Conservation (phyloP, 2,329 filamentous ascomycete genomes). For the Penicillium freii region DNA sequence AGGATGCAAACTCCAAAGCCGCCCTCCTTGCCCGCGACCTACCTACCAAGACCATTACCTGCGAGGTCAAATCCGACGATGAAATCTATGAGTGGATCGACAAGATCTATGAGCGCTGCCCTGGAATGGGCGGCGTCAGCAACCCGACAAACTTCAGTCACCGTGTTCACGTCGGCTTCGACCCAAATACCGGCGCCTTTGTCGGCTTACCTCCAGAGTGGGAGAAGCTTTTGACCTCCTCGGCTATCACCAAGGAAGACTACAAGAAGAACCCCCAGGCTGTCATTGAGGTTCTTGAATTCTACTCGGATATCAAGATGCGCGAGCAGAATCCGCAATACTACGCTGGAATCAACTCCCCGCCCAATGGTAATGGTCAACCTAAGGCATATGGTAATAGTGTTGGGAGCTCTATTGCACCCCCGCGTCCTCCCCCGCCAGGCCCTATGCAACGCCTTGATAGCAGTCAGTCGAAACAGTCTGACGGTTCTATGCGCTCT, state of each 20-base stretch:
- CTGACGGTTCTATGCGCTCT: constrained; percentile 33
- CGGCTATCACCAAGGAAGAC: constrained; percentile 96
- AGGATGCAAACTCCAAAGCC: constrained; percentile 63
- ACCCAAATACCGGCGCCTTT: constrained; percentile 91
- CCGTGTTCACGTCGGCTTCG: constrained; percentile 94
- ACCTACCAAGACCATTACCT: constrained; percentile 77
- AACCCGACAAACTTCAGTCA: constrained; percentile 98
- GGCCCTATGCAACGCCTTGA: constrained; percentile 46
- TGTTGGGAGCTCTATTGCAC: constrained; percentile 60
- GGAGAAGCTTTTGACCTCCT: constrained; percentile 94
- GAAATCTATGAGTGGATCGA: constrained; percentile 99
- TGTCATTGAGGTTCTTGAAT: constrained; percentile 65
- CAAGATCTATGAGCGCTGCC: constrained; percentile 93
- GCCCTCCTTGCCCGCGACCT: constrained; percentile 78
- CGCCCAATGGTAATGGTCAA: constrained; percentile 49
- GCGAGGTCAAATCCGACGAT: constrained; percentile 91
- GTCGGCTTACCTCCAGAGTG: constrained; percentile 92
- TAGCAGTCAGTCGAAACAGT: constrained; percentile 41
- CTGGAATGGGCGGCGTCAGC: constrained; percentile 95
- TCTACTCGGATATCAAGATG: constrained; percentile 68
- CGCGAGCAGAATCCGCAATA: constrained; percentile 61
- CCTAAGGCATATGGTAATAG: constrained; percentile 51
- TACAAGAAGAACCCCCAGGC: constrained; percentile 95
- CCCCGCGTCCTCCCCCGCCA: constrained; percentile 65
- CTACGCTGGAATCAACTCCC: constrained; percentile 60